Evolutionary conservation across 495 filamentous ascomycete genomes (phyloP).

Genomic region (Trichoderma parareesei): DNA sequence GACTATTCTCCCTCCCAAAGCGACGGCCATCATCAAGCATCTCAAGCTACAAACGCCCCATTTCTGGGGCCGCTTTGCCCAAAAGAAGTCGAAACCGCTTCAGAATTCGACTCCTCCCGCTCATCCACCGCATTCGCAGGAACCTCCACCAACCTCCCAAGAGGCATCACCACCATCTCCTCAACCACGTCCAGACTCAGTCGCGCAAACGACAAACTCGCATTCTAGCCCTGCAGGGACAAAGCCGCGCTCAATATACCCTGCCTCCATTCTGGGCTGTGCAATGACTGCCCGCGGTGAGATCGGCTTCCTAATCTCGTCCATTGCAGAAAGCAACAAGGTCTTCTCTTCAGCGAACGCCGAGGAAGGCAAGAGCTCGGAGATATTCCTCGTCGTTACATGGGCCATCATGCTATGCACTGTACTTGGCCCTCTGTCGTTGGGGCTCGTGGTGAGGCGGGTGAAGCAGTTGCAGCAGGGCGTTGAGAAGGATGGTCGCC

Average conservation of each 20-base stretch:
- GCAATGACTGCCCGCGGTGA: slow-evolving; percentile 74
- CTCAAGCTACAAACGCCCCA: neutral
- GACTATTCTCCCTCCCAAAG: neutral
- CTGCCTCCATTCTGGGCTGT: slow-evolving; percentile 47
- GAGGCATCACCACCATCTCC: neutral
- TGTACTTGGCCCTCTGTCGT: slow-evolving; percentile 58
- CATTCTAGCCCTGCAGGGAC: slow-evolving; percentile 14
- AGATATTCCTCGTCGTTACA: slow-evolving; percentile 54
- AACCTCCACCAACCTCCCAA: neutral
- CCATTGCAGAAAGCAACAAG: slow-evolving; percentile 52
- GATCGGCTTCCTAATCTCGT: slow-evolving; percentile 70
- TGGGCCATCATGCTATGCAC: slow-evolving; percentile 76
- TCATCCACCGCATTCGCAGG: neutral
- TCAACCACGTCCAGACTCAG: neutral
- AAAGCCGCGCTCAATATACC: slow-evolving; percentile 50
- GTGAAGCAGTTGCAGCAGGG: slow-evolving; percentile 22
- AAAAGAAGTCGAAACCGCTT: neutral
- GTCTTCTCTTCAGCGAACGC: slow-evolving; percentile 33
- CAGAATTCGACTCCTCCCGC: neutral
- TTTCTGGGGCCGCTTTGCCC: slow-evolving; percentile 2
- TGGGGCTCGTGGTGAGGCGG: slow-evolving; percentile 50
- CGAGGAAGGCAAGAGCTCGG: slow-evolving; percentile 15
- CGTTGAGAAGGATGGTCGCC: neutral
- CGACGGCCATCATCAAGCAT: neutral
- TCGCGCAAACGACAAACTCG: neutral